Evolutionary conservation across 768 basidiomycete genomes (phyloP), one percentile per base, ranked within the genome.

Genomic region (Pholiota molesta): DNA sequence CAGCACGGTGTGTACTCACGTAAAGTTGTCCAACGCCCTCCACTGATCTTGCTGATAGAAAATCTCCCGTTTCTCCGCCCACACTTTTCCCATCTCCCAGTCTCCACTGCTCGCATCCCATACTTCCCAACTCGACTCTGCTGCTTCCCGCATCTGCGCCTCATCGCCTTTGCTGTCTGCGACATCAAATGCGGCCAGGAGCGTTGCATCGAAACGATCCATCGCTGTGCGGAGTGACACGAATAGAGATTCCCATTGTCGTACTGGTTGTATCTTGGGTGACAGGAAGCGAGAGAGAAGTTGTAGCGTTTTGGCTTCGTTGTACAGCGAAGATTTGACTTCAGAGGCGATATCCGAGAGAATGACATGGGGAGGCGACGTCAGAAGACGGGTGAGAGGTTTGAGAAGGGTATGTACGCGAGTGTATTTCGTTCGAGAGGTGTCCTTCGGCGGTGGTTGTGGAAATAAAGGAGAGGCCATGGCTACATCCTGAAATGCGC

Each of bases 41-140:
- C 93, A 95, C 52, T 83, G 81, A 7, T 84, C 86, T 60, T 86
- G 85, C 65, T 95, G 90, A 73, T 97, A 98, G 68, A 99, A 95
- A 21, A 98, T 88, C 73, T 97, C 95, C 49, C 91, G 79, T 78
- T 97, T 96, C 76, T 99, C 96, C 1, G 92, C 89, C 94, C 97
- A 99, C 17, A 96, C 89, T 65, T 94, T 90, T 0, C 93, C 93
- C 81, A 97, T 87, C 74, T 97, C 96, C 93, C 93, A 96, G 60
- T 94, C 91, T 11, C 78, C 73, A 13, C 62, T 60, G 14, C 66
- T 52, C 14, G 45, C 74, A 59, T 83, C 81, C 84, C 89, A 91
- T 0, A 97, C 86, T 64, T 90, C 86, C 95, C 95, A 98, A 69
- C 92, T 90, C 0, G 92, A 85, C 59, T 86, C 86, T 5, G 95